phyloP scores from a whole-genome alignment of 176 grass and related monocot species.

The Thalia dealbata region DNA sequence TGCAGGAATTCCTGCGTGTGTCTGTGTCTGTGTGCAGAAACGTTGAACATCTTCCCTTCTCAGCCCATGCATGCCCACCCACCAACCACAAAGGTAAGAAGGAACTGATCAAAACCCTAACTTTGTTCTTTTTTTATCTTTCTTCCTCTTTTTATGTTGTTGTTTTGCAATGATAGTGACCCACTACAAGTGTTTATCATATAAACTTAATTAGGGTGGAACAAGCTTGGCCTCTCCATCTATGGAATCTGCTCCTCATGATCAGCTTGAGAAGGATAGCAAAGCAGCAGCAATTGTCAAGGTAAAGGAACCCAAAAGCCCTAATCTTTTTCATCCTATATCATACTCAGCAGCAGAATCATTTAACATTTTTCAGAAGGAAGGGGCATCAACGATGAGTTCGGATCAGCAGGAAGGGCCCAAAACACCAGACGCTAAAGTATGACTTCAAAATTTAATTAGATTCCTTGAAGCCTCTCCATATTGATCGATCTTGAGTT shows the following conservation, averaged over 20 bases:
- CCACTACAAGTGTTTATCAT: not conserved
- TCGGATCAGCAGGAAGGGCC: conserved; percentile 20
- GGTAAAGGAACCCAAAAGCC: not conserved
- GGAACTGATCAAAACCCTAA: no score
- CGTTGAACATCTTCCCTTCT: conserved; percentile 77
- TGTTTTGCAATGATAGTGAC: not conserved
- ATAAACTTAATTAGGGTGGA: not conserved
- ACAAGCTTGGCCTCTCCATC: not conserved
- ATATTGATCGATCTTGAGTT: no score
- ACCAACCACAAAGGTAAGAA: conserved; percentile 18
- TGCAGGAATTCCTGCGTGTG: not conserved
- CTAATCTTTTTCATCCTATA: not conserved
- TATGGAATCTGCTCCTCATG: not conserved
- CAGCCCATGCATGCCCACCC: conserved; percentile 50
- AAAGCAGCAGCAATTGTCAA: not conserved
- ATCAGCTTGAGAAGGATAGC: not conserved
- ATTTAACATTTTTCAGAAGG: not conserved
- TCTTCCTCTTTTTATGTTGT: no score
- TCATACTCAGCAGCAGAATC: not conserved
- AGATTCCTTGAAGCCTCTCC: no score
- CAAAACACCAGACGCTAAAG: conserved; percentile 26
- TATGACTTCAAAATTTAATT: not conserved
- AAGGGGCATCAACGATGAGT: conserved; percentile 4
- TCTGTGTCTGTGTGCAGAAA: conserved; percentile 54
- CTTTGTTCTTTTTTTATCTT: no score